phyloP scores from a whole-genome alignment of 1,139 yeast genomes.

The Sugiyamaella xylanicola region DNA sequence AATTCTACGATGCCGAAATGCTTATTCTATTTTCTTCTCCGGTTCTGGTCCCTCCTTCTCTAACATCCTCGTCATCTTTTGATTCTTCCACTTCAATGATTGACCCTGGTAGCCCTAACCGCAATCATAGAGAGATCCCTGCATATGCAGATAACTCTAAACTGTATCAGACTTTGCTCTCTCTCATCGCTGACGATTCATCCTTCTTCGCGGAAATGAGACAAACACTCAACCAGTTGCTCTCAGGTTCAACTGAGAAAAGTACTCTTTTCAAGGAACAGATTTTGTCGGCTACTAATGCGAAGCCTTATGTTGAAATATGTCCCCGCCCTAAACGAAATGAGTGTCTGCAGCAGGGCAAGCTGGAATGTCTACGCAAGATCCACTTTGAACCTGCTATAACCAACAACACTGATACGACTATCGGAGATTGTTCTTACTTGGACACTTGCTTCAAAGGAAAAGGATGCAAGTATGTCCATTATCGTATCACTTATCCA shows the following conservation, averaged over 20 bases:
- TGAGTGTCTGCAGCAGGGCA: constrained; percentile 39
- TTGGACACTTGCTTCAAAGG: constrained; percentile 91
- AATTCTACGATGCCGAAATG: constrained; percentile 9
- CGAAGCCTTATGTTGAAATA: constrained; percentile 28
- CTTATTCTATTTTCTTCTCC: constrained; percentile 12
- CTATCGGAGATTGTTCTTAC: constrained; percentile 91
- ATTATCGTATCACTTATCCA: constrained; percentile 57
- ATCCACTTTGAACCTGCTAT: constrained; percentile 42
- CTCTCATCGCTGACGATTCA: constrained; percentile 19
- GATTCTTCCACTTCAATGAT: background rate
- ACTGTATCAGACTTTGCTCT: constrained; percentile 11
- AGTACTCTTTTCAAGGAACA: constrained; percentile 25
- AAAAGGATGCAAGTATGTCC: constrained; percentile 77
- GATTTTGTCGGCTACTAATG: constrained; percentile 19
- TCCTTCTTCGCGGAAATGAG: constrained; percentile 20
- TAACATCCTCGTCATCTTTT: background rate
- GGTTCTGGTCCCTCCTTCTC: background rate
- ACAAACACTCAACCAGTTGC: constrained; percentile 24
- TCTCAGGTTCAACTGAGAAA: constrained; percentile 25
- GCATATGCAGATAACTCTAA: constrained; percentile 18
- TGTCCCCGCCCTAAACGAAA: constrained; percentile 28
- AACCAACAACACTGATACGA: constrained; percentile 56
- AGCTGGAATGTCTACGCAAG: constrained; percentile 34
- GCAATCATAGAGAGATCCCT: background rate
- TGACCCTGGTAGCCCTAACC: constrained; percentile 5